phyloP scores from a whole-genome alignment of 495 filamentous ascomycete genomes.

The Penicillium coprophilum region DNA sequence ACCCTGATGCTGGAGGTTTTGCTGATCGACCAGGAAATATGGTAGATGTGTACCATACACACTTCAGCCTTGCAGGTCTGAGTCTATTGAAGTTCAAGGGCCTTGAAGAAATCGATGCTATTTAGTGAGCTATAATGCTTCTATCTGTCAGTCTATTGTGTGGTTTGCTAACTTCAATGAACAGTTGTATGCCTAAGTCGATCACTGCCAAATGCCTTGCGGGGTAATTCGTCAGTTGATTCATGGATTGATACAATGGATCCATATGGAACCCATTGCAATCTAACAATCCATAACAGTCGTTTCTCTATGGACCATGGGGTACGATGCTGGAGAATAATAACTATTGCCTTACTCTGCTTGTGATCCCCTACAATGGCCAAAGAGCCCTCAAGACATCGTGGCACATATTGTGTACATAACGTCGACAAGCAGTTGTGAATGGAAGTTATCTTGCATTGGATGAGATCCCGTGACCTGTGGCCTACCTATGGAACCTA shows the following conservation, averaged over 20 bases:
- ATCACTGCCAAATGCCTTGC: slow-evolving; percentile 57
- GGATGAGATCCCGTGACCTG: slow-evolving; percentile 5
- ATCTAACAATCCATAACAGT: slow-evolving; percentile 69
- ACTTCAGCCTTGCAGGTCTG: slow-evolving; percentile 84
- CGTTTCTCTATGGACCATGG: slow-evolving; percentile 49
- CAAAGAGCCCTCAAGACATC: slow-evolving; percentile 44
- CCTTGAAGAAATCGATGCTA: slow-evolving; percentile 77
- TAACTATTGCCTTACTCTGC: slow-evolving; percentile 49
- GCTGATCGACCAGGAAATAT: slow-evolving; percentile 89
- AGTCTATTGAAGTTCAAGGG: slow-evolving; percentile 77
- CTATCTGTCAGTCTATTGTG: not conserved
- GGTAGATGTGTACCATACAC: slow-evolving; percentile 96
- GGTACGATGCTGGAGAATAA: slow-evolving; percentile 72
- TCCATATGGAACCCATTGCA: slow-evolving; percentile 52
- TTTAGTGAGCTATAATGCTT: slow-evolving; percentile 65
- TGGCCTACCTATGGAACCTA: not conserved
- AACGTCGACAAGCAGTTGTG: slow-evolving; percentile 2
- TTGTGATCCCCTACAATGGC: slow-evolving; percentile 48
- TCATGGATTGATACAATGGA: not conserved
- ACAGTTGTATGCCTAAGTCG: slow-evolving; percentile 72
- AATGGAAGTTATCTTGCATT: not conserved
- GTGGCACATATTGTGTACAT: slow-evolving; percentile 34
- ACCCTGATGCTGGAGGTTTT: slow-evolving; percentile 79
- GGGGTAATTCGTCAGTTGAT: slow-evolving; percentile 18
- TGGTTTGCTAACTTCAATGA: slow-evolving; percentile 9